These are phyloP conservation scores for Annona cherimola DNA, from an alignment of 164 flowering plant species.

Conservation along the genomic window DNA sequence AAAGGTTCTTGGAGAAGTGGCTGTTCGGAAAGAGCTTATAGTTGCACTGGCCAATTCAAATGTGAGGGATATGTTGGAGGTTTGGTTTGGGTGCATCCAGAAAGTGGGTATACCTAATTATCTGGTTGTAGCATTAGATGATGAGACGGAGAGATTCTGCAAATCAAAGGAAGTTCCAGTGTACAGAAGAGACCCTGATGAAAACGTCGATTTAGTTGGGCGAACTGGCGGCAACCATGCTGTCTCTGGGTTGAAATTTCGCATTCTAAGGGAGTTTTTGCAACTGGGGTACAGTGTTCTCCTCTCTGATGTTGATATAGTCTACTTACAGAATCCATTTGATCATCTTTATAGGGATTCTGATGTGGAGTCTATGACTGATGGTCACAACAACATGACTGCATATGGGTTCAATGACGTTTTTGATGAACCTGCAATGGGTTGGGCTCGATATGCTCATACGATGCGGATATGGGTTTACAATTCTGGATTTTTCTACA, in stretches of 20 bases:
- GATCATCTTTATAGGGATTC: constrained; percentile 74
- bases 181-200: constrained; percentile 62
- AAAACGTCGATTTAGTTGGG: constrained; percentile 55
- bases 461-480: constrained; percentile 96
- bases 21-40: constrained; percentile 66
- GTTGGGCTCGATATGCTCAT: constrained; percentile 95
- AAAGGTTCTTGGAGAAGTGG: constrained; percentile 56
- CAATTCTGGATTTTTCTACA: constrained; percentile 92
- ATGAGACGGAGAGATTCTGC: constrained; percentile 38
- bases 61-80: constrained; percentile 70
- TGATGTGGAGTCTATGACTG: constrained; percentile 93
- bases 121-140: constrained; percentile 84
- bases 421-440: constrained; percentile 87
- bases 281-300: constrained; percentile 83
- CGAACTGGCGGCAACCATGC: constrained; percentile 75
- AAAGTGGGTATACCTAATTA: constrained; percentile 72
- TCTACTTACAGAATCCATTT: constrained; percentile 88
- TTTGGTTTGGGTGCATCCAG: constrained; percentile 77
- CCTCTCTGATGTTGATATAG: constrained; percentile 86
- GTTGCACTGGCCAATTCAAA: constrained; percentile 79
- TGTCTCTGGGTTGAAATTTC: constrained; percentile 86
- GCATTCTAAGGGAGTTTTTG: constrained; percentile 83
- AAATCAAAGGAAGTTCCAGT: constrained; percentile 36
- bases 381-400: constrained; percentile 86
- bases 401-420: constrained; percentile 91